Evolutionary conservation across 106 monocot genomes (phyloP).

Genomic region (Vanilla planifolia): DNA sequence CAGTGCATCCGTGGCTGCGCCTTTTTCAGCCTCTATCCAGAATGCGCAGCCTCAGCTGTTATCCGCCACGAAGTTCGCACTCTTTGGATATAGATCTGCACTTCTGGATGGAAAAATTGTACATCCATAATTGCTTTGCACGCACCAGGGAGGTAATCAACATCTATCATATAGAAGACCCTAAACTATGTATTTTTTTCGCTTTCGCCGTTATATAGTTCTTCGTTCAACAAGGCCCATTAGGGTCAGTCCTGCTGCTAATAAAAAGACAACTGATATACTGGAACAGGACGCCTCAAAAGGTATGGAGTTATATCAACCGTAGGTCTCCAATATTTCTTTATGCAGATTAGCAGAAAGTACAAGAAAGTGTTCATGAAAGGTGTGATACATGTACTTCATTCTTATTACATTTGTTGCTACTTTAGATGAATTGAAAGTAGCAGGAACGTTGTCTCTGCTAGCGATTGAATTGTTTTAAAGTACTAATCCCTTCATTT

Average conservation of each 20-base stretch:
- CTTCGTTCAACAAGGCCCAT: slow-evolving; percentile 71
- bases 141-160: slow-evolving; percentile 39
- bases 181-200: neutral
- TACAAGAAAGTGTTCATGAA: neutral
- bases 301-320: slow-evolving; percentile 20
- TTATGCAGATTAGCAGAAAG: neutral
- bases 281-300: slow-evolving; percentile 34
- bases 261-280: slow-evolving; percentile 39
- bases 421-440: slow-evolving; percentile 12
- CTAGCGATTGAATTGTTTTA: too few species aligned
- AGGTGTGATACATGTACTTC: neutral
- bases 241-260: slow-evolving; percentile 67
- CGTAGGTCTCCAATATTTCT: neutral
- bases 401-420: neutral
- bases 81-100: slow-evolving; percentile 85
- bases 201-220: slow-evolving; percentile 5
- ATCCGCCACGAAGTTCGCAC: slow-evolving; percentile 39
- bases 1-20: slow-evolving; percentile 9
- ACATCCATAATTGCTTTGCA: slow-evolving; percentile 45
- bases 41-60: slow-evolving; percentile 2
- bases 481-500: too few species aligned
- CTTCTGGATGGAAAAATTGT: slow-evolving; percentile 86
- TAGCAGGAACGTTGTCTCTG: slow-evolving; percentile 1
- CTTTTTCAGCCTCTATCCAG: neutral
- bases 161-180: neutral